phyloP scores from a whole-genome alignment of 2,329 filamentous ascomycete genomes.

The Aspergillus hiratsukae region DNA sequence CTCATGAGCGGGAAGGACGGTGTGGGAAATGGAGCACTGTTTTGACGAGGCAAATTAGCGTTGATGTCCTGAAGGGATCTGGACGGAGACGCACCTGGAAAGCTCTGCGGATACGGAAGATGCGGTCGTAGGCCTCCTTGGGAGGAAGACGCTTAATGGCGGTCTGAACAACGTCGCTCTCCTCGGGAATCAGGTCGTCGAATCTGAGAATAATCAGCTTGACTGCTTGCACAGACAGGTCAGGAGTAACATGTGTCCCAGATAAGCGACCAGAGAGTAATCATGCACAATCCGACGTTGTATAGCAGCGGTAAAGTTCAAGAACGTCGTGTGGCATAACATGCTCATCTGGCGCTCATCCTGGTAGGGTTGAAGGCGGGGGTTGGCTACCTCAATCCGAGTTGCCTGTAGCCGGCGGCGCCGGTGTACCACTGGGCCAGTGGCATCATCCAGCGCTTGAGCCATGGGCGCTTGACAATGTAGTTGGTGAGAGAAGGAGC shows the following conservation, averaged over 20 bases:
- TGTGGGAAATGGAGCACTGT: conserved; percentile 63
- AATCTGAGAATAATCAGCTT: conserved; percentile 53
- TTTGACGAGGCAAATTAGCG: conserved; percentile 18
- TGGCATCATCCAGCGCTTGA: conserved; percentile 72
- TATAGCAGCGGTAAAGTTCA: neutral
- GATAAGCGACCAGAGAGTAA: conserved; percentile 6
- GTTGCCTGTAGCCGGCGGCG: conserved; percentile 85
- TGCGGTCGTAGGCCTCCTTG: conserved; percentile 91
- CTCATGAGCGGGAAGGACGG: conserved; percentile 60
- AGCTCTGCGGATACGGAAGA: conserved; percentile 94
- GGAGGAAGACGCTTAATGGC: conserved; percentile 86
- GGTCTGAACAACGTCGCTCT: conserved; percentile 78
- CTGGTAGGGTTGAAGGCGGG: conserved; percentile 11
- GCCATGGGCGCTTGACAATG: conserved; percentile 80
- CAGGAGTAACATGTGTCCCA: conserved; percentile 1
- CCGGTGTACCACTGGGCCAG: conserved; percentile 84
- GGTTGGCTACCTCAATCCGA: conserved; percentile 73
- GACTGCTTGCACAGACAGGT: neutral
- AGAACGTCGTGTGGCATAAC: neutral
- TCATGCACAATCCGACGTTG: neutral
- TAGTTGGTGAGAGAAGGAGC: conserved; percentile 69
- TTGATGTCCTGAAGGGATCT: conserved; percentile 4
- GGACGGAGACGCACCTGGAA: conserved; percentile 63
- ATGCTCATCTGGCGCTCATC: conserved; percentile 8
- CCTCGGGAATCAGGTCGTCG: conserved; percentile 93